Evolutionary conservation across 495 filamentous ascomycete species (phyloP), one percentile per base, ranked within the genome.

Genomic region (Talaromyces liani): DNA sequence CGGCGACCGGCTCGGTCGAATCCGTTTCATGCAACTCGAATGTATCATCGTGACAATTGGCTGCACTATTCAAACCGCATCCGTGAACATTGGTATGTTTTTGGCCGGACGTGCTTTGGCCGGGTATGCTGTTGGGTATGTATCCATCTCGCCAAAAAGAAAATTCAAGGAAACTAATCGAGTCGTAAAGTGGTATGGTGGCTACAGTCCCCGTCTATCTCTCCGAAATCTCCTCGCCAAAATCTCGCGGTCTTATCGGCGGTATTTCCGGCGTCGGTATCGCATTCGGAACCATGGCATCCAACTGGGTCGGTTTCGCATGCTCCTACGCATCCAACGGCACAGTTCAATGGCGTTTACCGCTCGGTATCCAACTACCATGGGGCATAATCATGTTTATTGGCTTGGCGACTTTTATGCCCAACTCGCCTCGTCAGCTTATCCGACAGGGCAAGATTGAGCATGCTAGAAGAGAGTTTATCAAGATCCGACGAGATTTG

Each of bases 1-100:
- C 55, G 84, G 77, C 22, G 84, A 86, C 63, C 79, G 67, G 67
- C 77, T 86, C 8, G 84, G 84, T 33, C 81, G 84, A 39, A 81
- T 84, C 49, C 77, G 81, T 0, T 84, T 85, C 66, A 86, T 86
- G 84, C 80, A 84, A 64, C 54, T 84, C 55, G 77, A 82, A 72
- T 84, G 82, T 65, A 64, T 84, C 14, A 70, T 86, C 51, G 82
- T 86, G 25, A 85, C 82, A 1, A 78, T 85, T 51, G 84, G 82
- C 39, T 82, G 78, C 2, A 68, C 74, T 25, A 82, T 86, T 64
- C 83, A 85, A 63, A 84, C 84, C 0, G 83, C 80, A 8, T 77
- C 82, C 8, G 72, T 85, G 39, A 86, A 84, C 57, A 83, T 85
- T 53, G 83, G 80, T 31, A 86, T 85, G 83, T 84, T 85, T 67